phyloP scores from a whole-genome alignment of 495 filamentous ascomycete genomes.

The Lophiotrema nucula region DNA sequence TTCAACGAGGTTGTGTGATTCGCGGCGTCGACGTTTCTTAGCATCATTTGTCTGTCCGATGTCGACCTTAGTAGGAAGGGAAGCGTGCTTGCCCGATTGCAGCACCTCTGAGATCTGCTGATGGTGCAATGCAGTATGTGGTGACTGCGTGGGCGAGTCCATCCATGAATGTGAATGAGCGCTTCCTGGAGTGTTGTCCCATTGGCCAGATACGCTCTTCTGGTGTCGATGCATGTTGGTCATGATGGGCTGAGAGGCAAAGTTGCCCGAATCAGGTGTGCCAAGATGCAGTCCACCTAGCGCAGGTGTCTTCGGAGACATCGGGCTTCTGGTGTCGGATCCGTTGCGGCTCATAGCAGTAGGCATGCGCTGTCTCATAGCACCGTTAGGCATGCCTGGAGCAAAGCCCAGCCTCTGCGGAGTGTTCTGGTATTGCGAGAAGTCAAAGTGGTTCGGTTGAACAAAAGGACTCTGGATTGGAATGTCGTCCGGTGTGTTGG shows the following conservation, averaged over 20 bases:
- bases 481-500: constrained; percentile 81
- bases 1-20: constrained; percentile 96
- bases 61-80: constrained; percentile 68
- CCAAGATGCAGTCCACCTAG: constrained; percentile 56
- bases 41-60: constrained; percentile 72
- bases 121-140: constrained; percentile 48
- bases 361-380: constrained; percentile 28
- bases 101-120: constrained; percentile 68
- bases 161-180: constrained; percentile 74
- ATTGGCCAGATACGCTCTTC: constrained; percentile 77
- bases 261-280: constrained; percentile 65
- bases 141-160: constrained; percentile 69
- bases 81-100: constrained; percentile 67
- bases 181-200: constrained; percentile 77
- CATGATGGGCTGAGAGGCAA: constrained; percentile 72
- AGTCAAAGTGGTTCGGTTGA: constrained; percentile 64
- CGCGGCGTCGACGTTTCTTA: constrained; percentile 82
- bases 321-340: constrained; percentile 69
- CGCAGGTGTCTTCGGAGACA: constrained; percentile 74
- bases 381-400: constrained; percentile 26
- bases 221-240: constrained; percentile 67
- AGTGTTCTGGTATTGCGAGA: constrained; percentile 60
- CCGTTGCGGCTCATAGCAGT: constrained; percentile 66
- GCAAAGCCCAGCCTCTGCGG: constrained; percentile 43
- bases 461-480: constrained; percentile 86